These are phyloP conservation scores for Fonsecaea pedrosoi DNA, from an alignment of 2,329 filamentous ascomycete genomes.

Conservation along the genomic window DNA sequence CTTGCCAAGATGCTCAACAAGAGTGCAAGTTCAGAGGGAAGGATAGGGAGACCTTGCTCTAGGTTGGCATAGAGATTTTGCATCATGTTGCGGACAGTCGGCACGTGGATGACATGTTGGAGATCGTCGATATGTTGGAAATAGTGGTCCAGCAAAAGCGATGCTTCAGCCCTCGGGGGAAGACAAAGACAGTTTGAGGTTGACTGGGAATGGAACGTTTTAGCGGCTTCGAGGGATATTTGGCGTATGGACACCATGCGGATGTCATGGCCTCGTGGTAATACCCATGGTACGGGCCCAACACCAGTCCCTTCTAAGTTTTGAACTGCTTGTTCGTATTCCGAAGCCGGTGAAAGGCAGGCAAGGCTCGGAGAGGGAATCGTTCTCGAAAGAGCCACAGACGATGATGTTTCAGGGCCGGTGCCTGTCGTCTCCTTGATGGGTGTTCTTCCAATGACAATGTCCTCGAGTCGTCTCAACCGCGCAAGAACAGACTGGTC, in stretches of 20 bases:
- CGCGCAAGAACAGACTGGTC: conserved; percentile 34
- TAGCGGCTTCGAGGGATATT: conserved; percentile 19
- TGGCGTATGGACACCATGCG: conserved; percentile 17
- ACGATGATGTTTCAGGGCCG: not conserved
- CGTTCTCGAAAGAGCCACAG: not conserved
- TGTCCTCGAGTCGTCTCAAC: conserved; percentile 37
- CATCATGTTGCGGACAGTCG: conserved; percentile 41
- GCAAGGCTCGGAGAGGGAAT: conserved; percentile 14
- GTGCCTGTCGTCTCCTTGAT: not conserved
- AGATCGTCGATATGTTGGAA: conserved; percentile 45
- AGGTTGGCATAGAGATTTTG: conserved; percentile 43
- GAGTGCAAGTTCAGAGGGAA: conserved; percentile 44
- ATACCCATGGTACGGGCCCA: conserved; percentile 10
- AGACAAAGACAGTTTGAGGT: conserved; percentile 35
- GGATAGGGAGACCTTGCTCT: conserved; percentile 34
- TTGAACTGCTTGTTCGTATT: conserved; percentile 33
- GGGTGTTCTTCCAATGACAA: conserved; percentile 28
- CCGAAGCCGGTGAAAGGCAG: conserved; percentile 27
- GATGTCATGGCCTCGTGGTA: conserved; percentile 19
- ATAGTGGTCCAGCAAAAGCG: conserved; percentile 46
- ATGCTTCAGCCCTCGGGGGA: conserved; percentile 43
- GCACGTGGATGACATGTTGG: conserved; percentile 47
- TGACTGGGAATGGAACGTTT: conserved; percentile 1
- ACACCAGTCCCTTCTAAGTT: conserved; percentile 25
- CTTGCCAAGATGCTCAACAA: conserved; percentile 47